Conservation (phyloP, 208 protist genomes). For the Crithidia expoeki region DNA sequence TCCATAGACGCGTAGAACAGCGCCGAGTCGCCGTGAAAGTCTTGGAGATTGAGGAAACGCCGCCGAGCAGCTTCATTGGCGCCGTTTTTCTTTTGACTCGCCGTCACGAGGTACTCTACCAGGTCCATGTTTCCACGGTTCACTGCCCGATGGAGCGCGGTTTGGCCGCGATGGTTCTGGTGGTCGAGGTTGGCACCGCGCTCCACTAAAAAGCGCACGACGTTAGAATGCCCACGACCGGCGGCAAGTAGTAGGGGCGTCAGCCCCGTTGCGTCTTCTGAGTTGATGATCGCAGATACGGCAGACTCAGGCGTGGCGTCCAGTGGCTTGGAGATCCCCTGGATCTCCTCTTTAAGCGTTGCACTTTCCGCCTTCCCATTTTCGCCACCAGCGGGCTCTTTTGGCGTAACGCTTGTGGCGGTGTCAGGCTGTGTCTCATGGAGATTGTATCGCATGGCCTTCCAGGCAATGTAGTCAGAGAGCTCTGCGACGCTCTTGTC, state of each 20-base stretch:
- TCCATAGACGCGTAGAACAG: slow-evolving; percentile 93
- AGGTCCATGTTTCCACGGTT: slow-evolving; percentile 69
- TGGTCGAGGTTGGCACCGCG: slow-evolving; percentile 63
- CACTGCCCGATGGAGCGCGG: slow-evolving; percentile 82
- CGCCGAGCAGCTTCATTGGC: slow-evolving; percentile 43
- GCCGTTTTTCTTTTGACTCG: slow-evolving; percentile 52
- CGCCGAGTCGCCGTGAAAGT: slow-evolving; percentile 82
- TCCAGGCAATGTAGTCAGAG: slow-evolving; percentile 22
- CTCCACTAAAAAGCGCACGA: slow-evolving; percentile 73
- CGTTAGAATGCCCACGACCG: slow-evolving; percentile 53
- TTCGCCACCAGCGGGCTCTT: background rate
- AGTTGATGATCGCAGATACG: slow-evolving; percentile 42
- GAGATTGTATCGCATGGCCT: background rate
- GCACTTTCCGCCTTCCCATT: background rate
- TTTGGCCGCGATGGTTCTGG: slow-evolving; percentile 79
- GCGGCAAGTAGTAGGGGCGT: slow-evolving; percentile 74
- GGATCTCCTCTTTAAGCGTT: background rate
- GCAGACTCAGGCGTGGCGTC: slow-evolving; percentile 7
- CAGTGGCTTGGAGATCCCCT: background rate
- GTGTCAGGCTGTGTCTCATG: background rate
- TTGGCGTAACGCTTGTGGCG: background rate
- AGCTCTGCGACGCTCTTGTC: slow-evolving; percentile 43
- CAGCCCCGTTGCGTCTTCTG: slow-evolving; percentile 64
- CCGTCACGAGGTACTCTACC: slow-evolving; percentile 74
- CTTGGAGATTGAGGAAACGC: slow-evolving; percentile 84